Base-by-base conservation (phyloP, 208 protist species). In the Trypanosoma boissoni region DNA sequence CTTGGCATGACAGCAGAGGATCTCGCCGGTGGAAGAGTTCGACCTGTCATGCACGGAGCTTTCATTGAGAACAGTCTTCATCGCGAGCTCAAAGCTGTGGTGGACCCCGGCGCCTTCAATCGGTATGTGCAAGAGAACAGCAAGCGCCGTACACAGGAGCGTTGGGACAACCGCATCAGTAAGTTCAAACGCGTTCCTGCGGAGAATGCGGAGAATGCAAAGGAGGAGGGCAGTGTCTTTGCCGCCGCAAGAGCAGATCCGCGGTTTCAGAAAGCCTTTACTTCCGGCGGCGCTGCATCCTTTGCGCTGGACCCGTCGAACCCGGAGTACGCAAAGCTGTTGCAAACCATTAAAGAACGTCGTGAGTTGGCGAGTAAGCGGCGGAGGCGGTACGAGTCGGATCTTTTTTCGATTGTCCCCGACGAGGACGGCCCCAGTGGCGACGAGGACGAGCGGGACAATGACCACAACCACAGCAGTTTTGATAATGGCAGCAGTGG, bases 31-130 rank as follows among this genome's bases (percentile, higher is more conserved):
- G 80, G 80, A 32, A 88, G 97, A 51, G 78, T 99, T 4, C 86
- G 84, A 3, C 89, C 97, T 6, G 96, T 98, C 60, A 99, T 99
- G 97, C 97, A 99, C 74, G 98, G 98, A 49, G 98, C 90, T 68
- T 99, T 98, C 60, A 97, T 99, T 46, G 96, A 99, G 57, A 94
- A 97, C 31, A 64, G 66, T 9, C 67, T 97, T 8, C 97, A 94
- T 50, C 75, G 85, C 27, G 80, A 94, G 68, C 72, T 93, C 24
- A 86, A 83, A 68, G 74, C 93, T 0, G 81, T 96, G 9, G 76
- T 90, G 6, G 72, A 98, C 58, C 96, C 94, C 4, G 85, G 89
- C 26, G 92, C 68, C 8, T 98, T 98, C 68, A 92, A 97, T 54
- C 53, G 59, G 9, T 89, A 91, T 58, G 44, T 88, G 21, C 67